Conservation (phyloP, 805 yeast genomes). For the Lipomyces chichibuensis region DNA sequence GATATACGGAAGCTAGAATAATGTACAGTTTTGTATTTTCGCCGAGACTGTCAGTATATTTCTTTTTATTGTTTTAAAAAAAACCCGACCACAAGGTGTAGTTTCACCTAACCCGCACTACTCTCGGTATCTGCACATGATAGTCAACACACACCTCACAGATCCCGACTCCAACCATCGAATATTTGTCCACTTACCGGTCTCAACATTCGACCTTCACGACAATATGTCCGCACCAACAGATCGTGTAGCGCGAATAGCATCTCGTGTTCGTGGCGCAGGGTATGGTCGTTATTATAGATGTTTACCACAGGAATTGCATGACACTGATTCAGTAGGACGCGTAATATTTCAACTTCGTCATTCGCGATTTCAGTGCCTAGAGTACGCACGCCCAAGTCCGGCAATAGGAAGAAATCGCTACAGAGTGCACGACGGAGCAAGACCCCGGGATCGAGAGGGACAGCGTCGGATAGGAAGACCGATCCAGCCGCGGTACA, state of each 20-base stretch:
- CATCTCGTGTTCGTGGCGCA: conserved; percentile 20
- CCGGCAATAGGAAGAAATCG: conserved; percentile 3
- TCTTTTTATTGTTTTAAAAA: no score
- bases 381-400: conserved; percentile 12
- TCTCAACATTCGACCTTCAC: neutral
- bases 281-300: conserved; percentile 9
- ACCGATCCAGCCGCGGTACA: neutral
- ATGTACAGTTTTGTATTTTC: no score
- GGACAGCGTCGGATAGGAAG: neutral
- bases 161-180: no score
- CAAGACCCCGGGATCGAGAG: neutral
- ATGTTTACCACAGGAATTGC: neutral
- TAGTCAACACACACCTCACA: no score
- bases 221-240: neutral
- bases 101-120: no score
- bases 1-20: neutral
- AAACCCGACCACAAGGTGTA: no score
- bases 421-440: conserved; percentile 6
- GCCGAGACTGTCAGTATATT: no score
- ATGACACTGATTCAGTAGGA: conserved; percentile 7
- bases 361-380: conserved; percentile 18
- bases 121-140: no score
- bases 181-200: no score
- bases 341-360: conserved; percentile 15
- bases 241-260: conserved; percentile 9